Evolutionary conservation across 1,284 basidiomycete genomes (phyloP).

Genomic region (Ceratobasidium sp.): DNA sequence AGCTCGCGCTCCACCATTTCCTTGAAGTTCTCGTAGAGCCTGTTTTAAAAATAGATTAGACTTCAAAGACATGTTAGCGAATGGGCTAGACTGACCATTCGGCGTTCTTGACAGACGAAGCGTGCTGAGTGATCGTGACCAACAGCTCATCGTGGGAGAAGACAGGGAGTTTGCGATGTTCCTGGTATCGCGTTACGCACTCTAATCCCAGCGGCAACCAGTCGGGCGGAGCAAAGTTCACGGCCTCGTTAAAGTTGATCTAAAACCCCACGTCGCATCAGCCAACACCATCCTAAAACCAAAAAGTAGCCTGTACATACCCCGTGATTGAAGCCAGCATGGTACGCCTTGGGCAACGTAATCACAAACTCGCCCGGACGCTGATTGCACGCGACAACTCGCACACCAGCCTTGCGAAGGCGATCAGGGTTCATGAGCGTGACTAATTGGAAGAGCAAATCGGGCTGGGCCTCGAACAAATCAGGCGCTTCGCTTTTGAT

Average conservation of each 20-base stretch:
- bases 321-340: constrained; percentile 98
- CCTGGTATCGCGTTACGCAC: constrained; percentile 88
- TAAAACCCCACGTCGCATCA: constrained; percentile 52
- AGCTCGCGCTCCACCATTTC: constrained; percentile 93
- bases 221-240: constrained; percentile 97
- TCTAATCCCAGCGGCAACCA: constrained; percentile 91
- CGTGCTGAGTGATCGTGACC: constrained; percentile 94
- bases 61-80: constrained; percentile 42
- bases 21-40: constrained; percentile 83
- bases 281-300: constrained; percentile 42
- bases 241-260: constrained; percentile 99
- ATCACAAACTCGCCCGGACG: constrained; percentile 97
- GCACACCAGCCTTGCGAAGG: constrained; percentile 88
- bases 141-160: constrained; percentile 98
- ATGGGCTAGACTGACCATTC: constrained; percentile 85
- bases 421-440: constrained; percentile 97
- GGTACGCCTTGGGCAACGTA: constrained; percentile 98
- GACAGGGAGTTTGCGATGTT: constrained; percentile 91
- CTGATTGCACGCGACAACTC: constrained; percentile 94
- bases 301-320: constrained; percentile 61
- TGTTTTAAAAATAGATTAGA: constrained; percentile 53
- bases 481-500: constrained; percentile 97
- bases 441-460: constrained; percentile 96
- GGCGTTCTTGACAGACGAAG: constrained; percentile 91
- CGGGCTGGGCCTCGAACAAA: constrained; percentile 97